Percentiles rank a stretch among this genome's conserved stretches.
phyloP scores from a whole-genome alignment of 2,329 filamentous ascomycete species.

The Aspergillus tamarii region DNA sequence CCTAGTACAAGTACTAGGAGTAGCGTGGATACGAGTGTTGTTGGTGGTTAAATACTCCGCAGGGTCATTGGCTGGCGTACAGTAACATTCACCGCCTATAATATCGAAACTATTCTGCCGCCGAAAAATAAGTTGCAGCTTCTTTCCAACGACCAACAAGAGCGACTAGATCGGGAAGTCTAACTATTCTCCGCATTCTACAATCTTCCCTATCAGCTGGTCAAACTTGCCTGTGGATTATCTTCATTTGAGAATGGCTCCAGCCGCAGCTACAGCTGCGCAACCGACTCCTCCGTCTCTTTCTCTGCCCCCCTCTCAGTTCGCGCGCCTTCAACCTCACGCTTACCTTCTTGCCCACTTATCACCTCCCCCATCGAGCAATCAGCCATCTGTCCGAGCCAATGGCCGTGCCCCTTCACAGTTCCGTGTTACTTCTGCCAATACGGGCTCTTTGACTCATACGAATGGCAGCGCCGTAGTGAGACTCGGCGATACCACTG shows the following conservation, averaged over 20 bases:
- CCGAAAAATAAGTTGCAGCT: slow-evolving; percentile 24
- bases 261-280: slow-evolving; percentile 23
- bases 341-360: slow-evolving; percentile 91
- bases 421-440: slow-evolving; percentile 73
- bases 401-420: slow-evolving; percentile 76
- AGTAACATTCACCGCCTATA: slow-evolving; percentile 21
- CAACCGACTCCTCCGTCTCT: slow-evolving; percentile 44
- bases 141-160: slow-evolving; percentile 13
- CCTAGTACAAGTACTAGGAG: not conserved
- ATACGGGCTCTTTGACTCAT: slow-evolving; percentile 83
- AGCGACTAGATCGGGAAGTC: slow-evolving; percentile 2
- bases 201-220: not conserved
- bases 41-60: not conserved
- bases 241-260: slow-evolving; percentile 25
- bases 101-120: slow-evolving; percentile 23
- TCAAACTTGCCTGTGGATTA: not conserved
- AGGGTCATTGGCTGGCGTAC: not conserved
- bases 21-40: not conserved
- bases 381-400: slow-evolving; percentile 67
- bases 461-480: slow-evolving; percentile 89
- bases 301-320: slow-evolving; percentile 67
- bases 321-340: slow-evolving; percentile 86
- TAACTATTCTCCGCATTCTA: not conserved
- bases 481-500: slow-evolving; percentile 83
- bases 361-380: slow-evolving; percentile 56